Conservation (phyloP, 1,284 basidiomycete genomes). For the Exobasidium cylindrosporum region DNA sequence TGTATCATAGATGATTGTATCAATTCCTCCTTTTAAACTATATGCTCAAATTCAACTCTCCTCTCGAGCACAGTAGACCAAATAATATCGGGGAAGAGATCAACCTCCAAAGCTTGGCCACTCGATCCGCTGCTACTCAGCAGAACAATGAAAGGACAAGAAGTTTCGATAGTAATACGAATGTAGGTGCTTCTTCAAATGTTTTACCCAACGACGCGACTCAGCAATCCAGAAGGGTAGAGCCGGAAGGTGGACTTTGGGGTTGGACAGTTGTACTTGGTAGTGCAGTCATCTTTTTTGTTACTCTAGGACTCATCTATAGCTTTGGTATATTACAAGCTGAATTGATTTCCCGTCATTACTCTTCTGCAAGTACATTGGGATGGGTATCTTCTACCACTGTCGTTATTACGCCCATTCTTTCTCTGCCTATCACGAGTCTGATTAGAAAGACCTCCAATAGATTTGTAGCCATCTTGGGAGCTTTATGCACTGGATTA, state of each 20-base stretch:
- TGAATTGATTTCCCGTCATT: conserved; percentile 37
- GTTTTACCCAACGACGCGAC: conserved; percentile 3
- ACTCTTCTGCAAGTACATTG: conserved; percentile 48
- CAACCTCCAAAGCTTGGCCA: too few relatives aligned
- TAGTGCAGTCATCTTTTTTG: conserved; percentile 32
- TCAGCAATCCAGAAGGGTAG: background rate
- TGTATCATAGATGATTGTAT: too few relatives aligned
- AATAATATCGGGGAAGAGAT: too few relatives aligned
- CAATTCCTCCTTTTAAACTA: too few relatives aligned
- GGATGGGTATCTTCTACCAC: conserved; percentile 53
- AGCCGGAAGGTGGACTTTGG: conserved; percentile 12
- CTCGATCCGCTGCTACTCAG: too few relatives aligned
- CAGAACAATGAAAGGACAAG: too few relatives aligned
- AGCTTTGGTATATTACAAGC: conserved; percentile 53
- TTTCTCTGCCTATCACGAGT: conserved; percentile 49
- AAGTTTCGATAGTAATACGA: too few relatives aligned
- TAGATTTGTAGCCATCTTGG: conserved; percentile 32
- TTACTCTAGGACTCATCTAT: conserved; percentile 46
- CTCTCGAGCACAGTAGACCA: too few relatives aligned
- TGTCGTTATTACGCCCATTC: conserved; percentile 35
- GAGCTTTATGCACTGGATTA: conserved; percentile 33
- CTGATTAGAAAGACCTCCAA: conserved; percentile 44
- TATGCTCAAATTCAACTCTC: too few relatives aligned
- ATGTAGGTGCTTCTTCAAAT: background rate
- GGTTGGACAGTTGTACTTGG: conserved; percentile 32